phyloP scores from a whole-genome alignment of 768 basidiomycete species.

The Xerocomus potaroensis region DNA sequence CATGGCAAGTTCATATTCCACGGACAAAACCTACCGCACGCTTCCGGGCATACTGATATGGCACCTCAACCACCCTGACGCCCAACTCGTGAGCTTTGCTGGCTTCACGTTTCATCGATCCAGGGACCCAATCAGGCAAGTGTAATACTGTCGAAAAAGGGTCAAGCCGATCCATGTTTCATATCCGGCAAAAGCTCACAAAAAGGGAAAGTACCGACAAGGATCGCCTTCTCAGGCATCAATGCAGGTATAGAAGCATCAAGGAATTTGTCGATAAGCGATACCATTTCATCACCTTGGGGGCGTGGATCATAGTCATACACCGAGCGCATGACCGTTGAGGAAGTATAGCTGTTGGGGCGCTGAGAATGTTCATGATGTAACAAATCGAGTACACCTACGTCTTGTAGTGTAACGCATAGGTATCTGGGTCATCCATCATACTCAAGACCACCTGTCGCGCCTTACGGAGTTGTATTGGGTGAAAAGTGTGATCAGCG shows the following conservation, averaged over 20 bases:
- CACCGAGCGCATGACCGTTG: constrained; percentile 23
- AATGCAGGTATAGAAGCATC: constrained; percentile 3
- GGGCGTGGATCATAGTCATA: constrained; percentile 20
- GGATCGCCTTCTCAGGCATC: constrained; percentile 11
- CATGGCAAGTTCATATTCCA: neutral
- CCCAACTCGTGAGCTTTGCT: constrained; percentile 6
- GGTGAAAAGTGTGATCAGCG: constrained; percentile 1
- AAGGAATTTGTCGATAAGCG: constrained; percentile 8
- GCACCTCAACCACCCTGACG: constrained; percentile 10
- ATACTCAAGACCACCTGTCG: constrained; percentile 4
- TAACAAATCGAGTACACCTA: neutral
- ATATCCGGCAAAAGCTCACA: constrained; percentile 2
- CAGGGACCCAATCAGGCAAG: constrained; percentile 21
- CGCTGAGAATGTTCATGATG: neutral
- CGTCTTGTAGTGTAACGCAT: constrained; percentile 10
- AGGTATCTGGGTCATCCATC: constrained; percentile 3
- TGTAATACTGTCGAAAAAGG: constrained; percentile 15
- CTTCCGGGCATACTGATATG: constrained; percentile 12
- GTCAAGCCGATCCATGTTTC: neutral
- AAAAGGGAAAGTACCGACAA: constrained; percentile 16
- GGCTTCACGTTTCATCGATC: constrained; percentile 12
- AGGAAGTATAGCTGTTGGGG: constrained; percentile 28
- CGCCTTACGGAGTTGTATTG: constrained; percentile 8
- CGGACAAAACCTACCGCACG: neutral
- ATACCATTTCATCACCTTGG: constrained; percentile 14